Evolutionary conservation across 2,329 filamentous ascomycete species (phyloP).

Genomic region (Claviceps humidiphila): DNA sequence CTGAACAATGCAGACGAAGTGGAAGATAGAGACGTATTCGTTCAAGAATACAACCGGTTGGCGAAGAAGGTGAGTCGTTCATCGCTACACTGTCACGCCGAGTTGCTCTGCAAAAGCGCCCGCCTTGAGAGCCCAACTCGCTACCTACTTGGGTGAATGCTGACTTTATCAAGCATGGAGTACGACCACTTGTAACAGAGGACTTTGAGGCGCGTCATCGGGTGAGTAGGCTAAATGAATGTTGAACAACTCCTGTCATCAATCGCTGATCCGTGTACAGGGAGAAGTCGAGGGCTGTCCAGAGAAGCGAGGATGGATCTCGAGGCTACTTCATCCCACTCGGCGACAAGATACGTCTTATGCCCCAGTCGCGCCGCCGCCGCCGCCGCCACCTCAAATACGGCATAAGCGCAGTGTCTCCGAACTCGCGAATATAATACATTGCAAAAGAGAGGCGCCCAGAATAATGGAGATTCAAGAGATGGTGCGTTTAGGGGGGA

Average conservation of each 20-base stretch:
- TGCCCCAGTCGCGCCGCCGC: slow-evolving; percentile 2
- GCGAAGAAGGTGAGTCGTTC: slow-evolving; percentile 36
- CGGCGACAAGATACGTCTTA: slow-evolving; percentile 6
- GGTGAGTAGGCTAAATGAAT: slow-evolving; percentile 16
- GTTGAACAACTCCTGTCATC: not conserved
- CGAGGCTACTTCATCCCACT: slow-evolving; percentile 20
- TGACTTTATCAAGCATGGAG: slow-evolving; percentile 32
- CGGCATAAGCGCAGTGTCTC: slow-evolving; percentile 40
- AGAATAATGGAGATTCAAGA: slow-evolving; percentile 40
- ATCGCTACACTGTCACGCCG: not conserved
- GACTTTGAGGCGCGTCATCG: slow-evolving; percentile 19
- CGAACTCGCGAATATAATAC: slow-evolving; percentile 36
- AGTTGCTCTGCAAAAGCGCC: not conserved
- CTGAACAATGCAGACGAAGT: slow-evolving; percentile 36
- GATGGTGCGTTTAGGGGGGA: slow-evolving; percentile 50
- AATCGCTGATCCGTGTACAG: slow-evolving; percentile 6
- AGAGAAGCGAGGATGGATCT: slow-evolving; percentile 24
- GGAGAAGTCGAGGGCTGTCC: slow-evolving; percentile 9
- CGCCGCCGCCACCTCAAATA: slow-evolving; percentile 7
- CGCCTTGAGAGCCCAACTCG: not conserved
- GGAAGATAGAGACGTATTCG: slow-evolving; percentile 33
- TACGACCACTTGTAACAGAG: slow-evolving; percentile 27
- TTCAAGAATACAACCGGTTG: slow-evolving; percentile 47
- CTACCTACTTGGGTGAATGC: not conserved
- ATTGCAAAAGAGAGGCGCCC: slow-evolving; percentile 29